Conservation (phyloP, 768 basidiomycete species). For the Boletus insuetus region DNA sequence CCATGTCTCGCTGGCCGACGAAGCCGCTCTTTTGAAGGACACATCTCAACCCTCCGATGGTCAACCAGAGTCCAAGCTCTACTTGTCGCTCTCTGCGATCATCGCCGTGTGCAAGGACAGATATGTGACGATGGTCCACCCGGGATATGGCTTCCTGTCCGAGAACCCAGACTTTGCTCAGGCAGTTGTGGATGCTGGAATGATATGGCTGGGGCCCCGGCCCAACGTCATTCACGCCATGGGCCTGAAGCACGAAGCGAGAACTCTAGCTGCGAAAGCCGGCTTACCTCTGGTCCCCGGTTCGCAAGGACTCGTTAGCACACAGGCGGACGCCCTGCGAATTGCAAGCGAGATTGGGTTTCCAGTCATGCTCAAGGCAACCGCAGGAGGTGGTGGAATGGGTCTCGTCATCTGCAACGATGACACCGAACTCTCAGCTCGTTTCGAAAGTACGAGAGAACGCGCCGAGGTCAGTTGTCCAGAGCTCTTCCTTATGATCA, state of each 20-base stretch:
- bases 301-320: constrained; percentile 44
- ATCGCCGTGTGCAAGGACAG: constrained; percentile 41
- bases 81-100: constrained; percentile 40
- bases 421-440: constrained; percentile 36
- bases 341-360: constrained; percentile 46
- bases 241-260: constrained; percentile 63
- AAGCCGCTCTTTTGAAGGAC: constrained; percentile 40
- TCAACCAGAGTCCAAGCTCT: constrained; percentile 43
- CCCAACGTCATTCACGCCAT: constrained; percentile 49
- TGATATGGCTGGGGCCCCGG: constrained; percentile 57
- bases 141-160: constrained; percentile 65
- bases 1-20: constrained; percentile 56
- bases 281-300: constrained; percentile 58
- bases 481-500: too few relatives aligned
- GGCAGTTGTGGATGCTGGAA: constrained; percentile 43
- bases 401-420: constrained; percentile 55
- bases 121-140: constrained; percentile 52
- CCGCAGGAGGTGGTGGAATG: constrained; percentile 69
- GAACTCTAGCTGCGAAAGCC: constrained; percentile 42
- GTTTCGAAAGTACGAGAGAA: constrained; percentile 36
- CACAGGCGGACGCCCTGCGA: constrained; percentile 39
- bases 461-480: constrained; percentile 36
- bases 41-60: not conserved
- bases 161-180: constrained; percentile 59
- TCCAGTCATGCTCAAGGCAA: constrained; percentile 66